Evolutionary conservation across 768 basidiomycete genomes (phyloP).

Genomic region (Holtermanniella nyarrowii): DNA sequence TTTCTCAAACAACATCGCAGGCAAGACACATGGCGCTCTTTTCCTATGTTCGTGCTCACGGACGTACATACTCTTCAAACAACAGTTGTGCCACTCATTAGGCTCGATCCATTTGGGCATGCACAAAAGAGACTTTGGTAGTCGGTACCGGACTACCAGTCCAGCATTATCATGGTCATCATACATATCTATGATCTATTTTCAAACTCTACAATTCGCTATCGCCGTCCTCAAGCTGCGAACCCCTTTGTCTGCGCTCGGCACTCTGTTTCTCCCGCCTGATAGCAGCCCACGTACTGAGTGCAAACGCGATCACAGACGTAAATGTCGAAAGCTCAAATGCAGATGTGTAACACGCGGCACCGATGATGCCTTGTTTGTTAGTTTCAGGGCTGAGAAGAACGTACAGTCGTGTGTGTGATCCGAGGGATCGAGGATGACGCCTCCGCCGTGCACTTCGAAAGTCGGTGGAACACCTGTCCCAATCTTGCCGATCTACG

Average conservation of each 20-base stretch:
- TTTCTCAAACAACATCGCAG: background rate
- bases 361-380: conserved; percentile 25
- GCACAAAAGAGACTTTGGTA: background rate
- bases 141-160: background rate
- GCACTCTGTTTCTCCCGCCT: conserved; percentile 13
- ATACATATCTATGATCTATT: conserved; percentile 11
- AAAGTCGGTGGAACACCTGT: background rate
- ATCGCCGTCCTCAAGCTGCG: too few species aligned
- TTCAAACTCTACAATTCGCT: too few species aligned
- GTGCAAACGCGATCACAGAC: conserved; percentile 18
- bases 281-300: conserved; percentile 16
- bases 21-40: background rate
- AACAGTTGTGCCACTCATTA: background rate
- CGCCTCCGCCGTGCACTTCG: conserved; percentile 8
- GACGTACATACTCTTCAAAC: too few species aligned
- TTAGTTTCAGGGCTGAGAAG: background rate
- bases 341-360: conserved; percentile 25
- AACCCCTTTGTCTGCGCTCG: too few species aligned
- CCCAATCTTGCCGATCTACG: conserved; percentile 4
- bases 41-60: too few species aligned
- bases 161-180: background rate
- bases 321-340: conserved; percentile 23
- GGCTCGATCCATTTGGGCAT: conserved; percentile 1
- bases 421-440: conserved; percentile 12
- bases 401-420: conserved; percentile 25